These are phyloP conservation scores for Malus hybrid DNA, from an alignment of 331 rosid species.

Conservation along the genomic window DNA sequence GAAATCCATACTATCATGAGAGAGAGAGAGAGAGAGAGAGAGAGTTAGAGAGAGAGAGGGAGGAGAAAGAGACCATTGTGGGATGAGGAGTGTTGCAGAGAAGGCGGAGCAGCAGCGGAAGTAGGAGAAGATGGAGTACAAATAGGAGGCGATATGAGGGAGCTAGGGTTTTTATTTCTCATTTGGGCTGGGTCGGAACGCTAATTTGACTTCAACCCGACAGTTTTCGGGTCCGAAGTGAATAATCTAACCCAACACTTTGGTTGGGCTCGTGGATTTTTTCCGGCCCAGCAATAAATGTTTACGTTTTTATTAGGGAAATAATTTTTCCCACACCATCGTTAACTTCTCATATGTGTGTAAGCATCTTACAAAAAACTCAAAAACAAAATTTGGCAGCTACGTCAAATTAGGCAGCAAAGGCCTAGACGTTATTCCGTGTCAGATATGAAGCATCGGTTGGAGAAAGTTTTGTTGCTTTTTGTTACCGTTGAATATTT, in stretches of 20 bases:
- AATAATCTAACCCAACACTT: constrained; percentile 39
- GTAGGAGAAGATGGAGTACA: not conserved
- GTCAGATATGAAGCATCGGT: too few relatives aligned
- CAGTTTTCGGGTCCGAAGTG: constrained; percentile 41
- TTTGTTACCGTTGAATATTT: too few relatives aligned
- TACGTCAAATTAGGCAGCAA: too few relatives aligned
- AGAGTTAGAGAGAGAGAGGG: not conserved
- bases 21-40: not conserved
- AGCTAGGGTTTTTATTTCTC: not conserved
- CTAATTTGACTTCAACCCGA: constrained; percentile 40
- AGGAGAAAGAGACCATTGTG: not conserved
- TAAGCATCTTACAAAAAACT: too few relatives aligned
- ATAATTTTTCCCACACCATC: too few relatives aligned
- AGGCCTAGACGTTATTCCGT: too few relatives aligned
- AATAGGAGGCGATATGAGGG: not conserved
- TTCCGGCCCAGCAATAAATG: too few relatives aligned
- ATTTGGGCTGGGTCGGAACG: constrained; percentile 6
- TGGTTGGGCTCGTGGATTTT: not conserved
- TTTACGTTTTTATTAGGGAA: too few relatives aligned
- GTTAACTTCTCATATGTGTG: too few relatives aligned
- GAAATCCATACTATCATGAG: not conserved
- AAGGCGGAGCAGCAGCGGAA: not conserved
- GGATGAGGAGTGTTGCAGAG: not conserved
- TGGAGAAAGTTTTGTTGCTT: too few relatives aligned
- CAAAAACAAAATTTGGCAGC: too few relatives aligned